Evolutionary conservation across 2,329 filamentous ascomycete genomes (phyloP).

Genomic region (Pseudopyricularia javanii): DNA sequence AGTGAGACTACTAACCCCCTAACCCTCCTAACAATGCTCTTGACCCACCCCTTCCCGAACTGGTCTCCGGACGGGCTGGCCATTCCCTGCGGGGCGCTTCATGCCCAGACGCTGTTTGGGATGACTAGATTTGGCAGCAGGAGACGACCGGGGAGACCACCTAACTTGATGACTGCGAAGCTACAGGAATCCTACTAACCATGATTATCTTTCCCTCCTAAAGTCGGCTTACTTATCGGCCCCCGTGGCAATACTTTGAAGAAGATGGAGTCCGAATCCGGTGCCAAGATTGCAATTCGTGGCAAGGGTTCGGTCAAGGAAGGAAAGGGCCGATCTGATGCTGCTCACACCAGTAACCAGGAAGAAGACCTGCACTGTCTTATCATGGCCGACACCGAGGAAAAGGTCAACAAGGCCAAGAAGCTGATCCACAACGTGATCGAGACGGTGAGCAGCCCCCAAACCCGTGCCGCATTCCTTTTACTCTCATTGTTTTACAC

Average conservation of each 20-base stretch:
- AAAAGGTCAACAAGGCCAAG: slow-evolving; percentile 99
- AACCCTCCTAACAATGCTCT: slow-evolving; percentile 55
- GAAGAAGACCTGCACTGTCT: slow-evolving; percentile 98
- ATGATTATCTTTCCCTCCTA: slow-evolving; percentile 65
- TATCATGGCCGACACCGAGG: slow-evolving; percentile 99
- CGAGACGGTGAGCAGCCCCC: slow-evolving; percentile 64
- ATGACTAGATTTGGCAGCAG: background rate
- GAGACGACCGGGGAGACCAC: background rate
- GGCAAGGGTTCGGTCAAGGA: slow-evolving; percentile 99
- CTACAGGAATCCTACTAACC: slow-evolving; percentile 63
- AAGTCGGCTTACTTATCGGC: slow-evolving; percentile 99
- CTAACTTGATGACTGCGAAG: slow-evolving; percentile 16
- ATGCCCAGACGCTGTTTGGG: background rate
- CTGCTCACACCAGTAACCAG: slow-evolving; percentile 98
- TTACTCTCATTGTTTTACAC: background rate
- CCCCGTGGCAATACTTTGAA: slow-evolving; percentile 99
- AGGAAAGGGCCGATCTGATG: slow-evolving; percentile 97
- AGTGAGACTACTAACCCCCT: slow-evolving; percentile 99
- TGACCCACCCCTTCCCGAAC: background rate
- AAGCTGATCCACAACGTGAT: slow-evolving; percentile 97
- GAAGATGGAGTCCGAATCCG: slow-evolving; percentile 97
- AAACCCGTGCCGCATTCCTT: background rate
- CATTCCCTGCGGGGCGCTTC: background rate
- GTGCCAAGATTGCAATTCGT: slow-evolving; percentile 97
- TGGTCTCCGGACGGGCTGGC: background rate